Evolutionary conservation across 176 grass and related monocot genomes (phyloP), one percentile per base, ranked within the genome.

Genomic region (Aegilops sharonensis): DNA sequence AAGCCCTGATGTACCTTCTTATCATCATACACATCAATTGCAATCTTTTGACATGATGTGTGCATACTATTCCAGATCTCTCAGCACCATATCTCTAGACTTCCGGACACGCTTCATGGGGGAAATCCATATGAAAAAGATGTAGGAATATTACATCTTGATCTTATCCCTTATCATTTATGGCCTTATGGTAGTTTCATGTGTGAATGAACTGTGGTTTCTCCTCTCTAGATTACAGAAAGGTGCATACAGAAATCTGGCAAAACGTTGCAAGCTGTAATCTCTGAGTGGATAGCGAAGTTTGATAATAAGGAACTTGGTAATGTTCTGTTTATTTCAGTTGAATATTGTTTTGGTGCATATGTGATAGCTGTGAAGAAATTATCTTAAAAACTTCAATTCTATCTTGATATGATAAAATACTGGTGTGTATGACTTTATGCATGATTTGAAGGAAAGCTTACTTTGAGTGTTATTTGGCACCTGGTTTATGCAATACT

Each of bases 271-370:
- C 94, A 94, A 83, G 94, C 76, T 87, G 36, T 99, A 77, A 94
- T 99, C 65, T 96, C 89, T 13, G 94, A 99, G 79, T 94, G 90
- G 94, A 90, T 96, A 81, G 68, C 82, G 35, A 99, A 99, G 78
- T 99, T 99, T 88, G 90, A 89, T 72, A 96, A 99, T 61, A 91
- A 81, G 81, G 94, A 96, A 90, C 90, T 96, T 73, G 97, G 97
- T 99, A 96, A 86, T 42, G 3, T 82, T 89, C 17, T 34, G 39
- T 68, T 20, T 68, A 5, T 7, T 62, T 12, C n/a, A 74, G 50
- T 48, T 86, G 23, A 69, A 36, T 74, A 60, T 68, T 85, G 9
- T 32, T 45, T 79, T 81, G 8, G 70, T 64, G 45, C n/a, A 29
- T 30, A 34, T 74, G 10, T 66, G 31, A 83, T 84, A 73, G 17